Base-by-base conservation (phyloP, 768 basidiomycete genomes). In the Boletus subparvulus region DNA sequence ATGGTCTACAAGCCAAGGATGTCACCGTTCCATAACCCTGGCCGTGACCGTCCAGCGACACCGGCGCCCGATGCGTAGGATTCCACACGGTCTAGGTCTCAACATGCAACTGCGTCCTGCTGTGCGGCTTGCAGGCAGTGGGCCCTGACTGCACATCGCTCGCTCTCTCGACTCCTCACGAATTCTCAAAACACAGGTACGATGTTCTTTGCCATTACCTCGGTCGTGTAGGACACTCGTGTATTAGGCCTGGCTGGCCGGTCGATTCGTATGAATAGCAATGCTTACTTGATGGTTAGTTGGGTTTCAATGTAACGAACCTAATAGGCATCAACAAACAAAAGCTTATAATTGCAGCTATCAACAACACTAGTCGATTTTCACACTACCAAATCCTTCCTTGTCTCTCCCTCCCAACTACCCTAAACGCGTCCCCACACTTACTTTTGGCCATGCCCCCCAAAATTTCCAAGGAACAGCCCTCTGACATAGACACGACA, bases 261-360 rank as follows among this genome's bases (percentile, higher is more conserved):
- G 49, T 58, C 56, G 56, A 62, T 43, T 58, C 58, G 61, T 46
- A 61, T 55, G 56, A 61, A 61, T 66, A 62, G 51, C 42, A 41
- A 63, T 64, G 68, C 61, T 71, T 71, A 73, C 69, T 45, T 66
- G 67, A 71, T 71, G 60, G 43, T n/a, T 72, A 70, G 68, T 70
- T 72, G 65, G 72, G 71, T 72, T 72, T 73, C 72, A 72, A 72
- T 73, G 40, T 60, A 69, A 51, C 49, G 67, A 71, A 52, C 70
- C 70, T 64, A 72, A 72, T 72, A 72, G 66, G 52, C 42, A 73
- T 73, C 70, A 72, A 72, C 72, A 72, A 72, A 72, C 72, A 70
- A 72, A 65, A 69, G 70, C 72, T 72, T 72, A 72, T 72, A 72
- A 72, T 70, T 64, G 68, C 70, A 72, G 55, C 61, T 60, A 70